Base-by-base conservation (phyloP, 2,329 filamentous ascomycete species). In the Sporothrix luriei region DNA sequence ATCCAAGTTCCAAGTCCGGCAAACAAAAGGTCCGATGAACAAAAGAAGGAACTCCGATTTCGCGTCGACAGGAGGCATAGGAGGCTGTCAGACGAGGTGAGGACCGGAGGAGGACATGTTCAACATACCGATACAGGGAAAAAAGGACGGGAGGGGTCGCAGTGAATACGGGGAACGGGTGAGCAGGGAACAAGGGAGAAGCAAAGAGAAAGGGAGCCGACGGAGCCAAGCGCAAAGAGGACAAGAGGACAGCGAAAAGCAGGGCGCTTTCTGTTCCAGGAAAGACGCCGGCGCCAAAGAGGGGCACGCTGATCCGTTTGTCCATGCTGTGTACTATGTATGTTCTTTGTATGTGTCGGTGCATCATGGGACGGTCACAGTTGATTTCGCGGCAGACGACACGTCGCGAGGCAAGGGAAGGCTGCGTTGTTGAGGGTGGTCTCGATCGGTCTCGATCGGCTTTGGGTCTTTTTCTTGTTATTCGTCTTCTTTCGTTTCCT, bases 101-200 rank as follows among this genome's bases (percentile, higher is more conserved):
- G 46, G 16, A 16, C 14, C n/a, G 2, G 46, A 16, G 43, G 43
- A 14, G 48, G 48, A 10, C 1, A 9, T 4, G 4, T 7, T 7
- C 4, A 43, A 14, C 2, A 11, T 13, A 24, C 9, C 26, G 24
- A 49, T 7, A 24, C 24, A 49, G 14, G 40, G 40, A 33, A 3
- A 48, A 24, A 19, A 33, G 40, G 38, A 19, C 21, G 46, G 10
- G 24, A 33, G 14, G 61, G 62, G 46, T 65, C 26, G 19, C 62
- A 68, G 38, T 46, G 24, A 49, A 59, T 65, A 38, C 46, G 62
- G 46, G 43, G 62, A 65, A 65, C 26, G 26, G 26, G 10, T 33
- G 26, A 40, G 43, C 46, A 51, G 26, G 38, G 52, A 68, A 33
- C 49, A 55, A 55, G 38, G 40, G 40, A 59, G 64, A 43, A 54